Evolutionary conservation across 1,139 yeast species (phyloP), one percentile per base, ranked within the genome.

Genomic region (Kodamaea derodonti): DNA sequence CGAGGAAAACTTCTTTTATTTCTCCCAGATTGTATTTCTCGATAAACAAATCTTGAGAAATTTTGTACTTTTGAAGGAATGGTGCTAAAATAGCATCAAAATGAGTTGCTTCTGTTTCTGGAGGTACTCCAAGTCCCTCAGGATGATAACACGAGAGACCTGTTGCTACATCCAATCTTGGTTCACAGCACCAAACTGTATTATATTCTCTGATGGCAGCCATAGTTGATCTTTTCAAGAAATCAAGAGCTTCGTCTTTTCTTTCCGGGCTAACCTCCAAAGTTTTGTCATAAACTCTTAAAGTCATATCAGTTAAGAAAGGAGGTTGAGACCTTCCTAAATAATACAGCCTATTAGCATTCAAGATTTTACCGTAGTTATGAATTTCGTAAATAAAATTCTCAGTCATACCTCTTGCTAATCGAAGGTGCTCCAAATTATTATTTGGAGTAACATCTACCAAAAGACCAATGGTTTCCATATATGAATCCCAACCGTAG

Each of bases 401-500:
- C 52, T 84, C 92, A 9, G 92, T 87, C 94, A 92, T 87, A 1
- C 95, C 96, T 47, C 82, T 70, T 7, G 97, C 94, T 27, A 90
- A 69, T 20, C 53, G 45, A 34, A 69, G 58, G 43, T 65, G 61
- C n/a, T 52, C 55, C 30, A 52, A 53, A 30, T 59, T 44, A 25
- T 80, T 84, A 3, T 70, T 51, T n/a, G 45, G 37, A 8, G 78
- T 69, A 18, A 75, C 80, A 50, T 85, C 86, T 12, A 78, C 73
- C 27, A 92, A 58, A 33, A 92, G 67, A 1, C 98, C 98, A 22
- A 90, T 60, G 0, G 95, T 78, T 54, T 84, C 92, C 83, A 94
- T 84, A 55, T 92, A 92, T 2, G 97, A 87, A 58, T 92, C 98
- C 98, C 98, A 92, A 7, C 98, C 98, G 52, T 92, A 92, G 37